Base-by-base conservation (phyloP, 2,329 filamentous ascomycete genomes). In the Colletotrichum liriopes region DNA sequence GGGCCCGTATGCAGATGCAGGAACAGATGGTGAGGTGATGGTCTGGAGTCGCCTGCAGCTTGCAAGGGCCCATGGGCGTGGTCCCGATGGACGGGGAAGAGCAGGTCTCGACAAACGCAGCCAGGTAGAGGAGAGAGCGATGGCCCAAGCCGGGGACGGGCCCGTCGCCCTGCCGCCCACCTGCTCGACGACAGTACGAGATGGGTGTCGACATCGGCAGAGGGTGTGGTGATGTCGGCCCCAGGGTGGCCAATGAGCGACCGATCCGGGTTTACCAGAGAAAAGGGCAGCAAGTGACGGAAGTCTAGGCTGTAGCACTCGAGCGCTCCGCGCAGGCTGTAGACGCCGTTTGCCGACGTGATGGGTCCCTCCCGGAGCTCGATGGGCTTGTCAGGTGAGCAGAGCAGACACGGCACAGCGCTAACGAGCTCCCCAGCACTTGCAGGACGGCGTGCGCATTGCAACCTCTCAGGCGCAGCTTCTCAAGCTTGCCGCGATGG, bases 221-320 rank as follows among this genome's bases (percentile, higher is more conserved):
- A 72, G 66, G 67, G 67, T 73, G 71, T 66, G 60, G 47, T 73
- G 71, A 71, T 72, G 70, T 62, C 35, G 23, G 32, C 35, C 5
- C 16, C 20, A 26, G 45, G 14, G 12, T 29, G 37, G 51, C 66
- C 71, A 73, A 58, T 73, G 35, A 52, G 14, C 16, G 39, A 29
- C 60, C 18, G 18, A 35, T n/a, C 37, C 32, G 59, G 47, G 37
- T 43, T 43, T 55, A n/a, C 26, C 55, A 49, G 26, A 8, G 43
- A 12, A 11, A 0, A 9, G 55, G 3, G 9, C 16, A 45, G 26
- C 16, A 9, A 59, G 20, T 8, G 32, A 12, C 20, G 51, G 11
- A 23, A 23, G 14, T 20, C 26, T 11, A 41, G 35, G n/a, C 45
- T 29, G 35, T 39, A 16, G 47, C 47, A 51, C 7, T 43, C 37